A percentile compares a stretch with the other conserved stretches of the same genome.
Conservation (phyloP, 805 yeast species). For the Candida takata region DNA sequence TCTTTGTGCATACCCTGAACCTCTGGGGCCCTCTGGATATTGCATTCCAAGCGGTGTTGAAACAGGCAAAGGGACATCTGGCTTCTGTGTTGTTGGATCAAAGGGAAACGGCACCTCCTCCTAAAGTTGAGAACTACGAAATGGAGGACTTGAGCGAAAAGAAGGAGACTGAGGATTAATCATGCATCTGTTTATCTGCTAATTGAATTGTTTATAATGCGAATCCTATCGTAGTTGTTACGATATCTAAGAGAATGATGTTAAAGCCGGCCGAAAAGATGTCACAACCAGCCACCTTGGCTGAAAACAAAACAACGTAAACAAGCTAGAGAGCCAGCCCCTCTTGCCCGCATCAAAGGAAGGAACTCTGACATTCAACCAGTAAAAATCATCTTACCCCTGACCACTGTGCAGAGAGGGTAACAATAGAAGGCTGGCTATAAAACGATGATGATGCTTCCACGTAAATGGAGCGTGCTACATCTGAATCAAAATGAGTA, state of each 20-base stretch:
- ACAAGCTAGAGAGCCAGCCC: background rate
- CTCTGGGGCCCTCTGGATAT: slow-evolving; percentile 73
- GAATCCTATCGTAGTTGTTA: no score
- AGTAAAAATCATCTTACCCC: no score
- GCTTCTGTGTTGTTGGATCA: slow-evolving; percentile 56
- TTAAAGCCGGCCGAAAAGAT: no score
- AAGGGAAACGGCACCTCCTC: slow-evolving; percentile 13
- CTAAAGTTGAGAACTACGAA: slow-evolving; percentile 22
- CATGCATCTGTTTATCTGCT: no score
- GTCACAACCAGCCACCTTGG: background rate
- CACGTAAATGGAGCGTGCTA: slow-evolving; percentile 19
- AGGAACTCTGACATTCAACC: no score
- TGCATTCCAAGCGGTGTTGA: slow-evolving; percentile 48
- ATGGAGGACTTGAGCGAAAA: slow-evolving; percentile 25
- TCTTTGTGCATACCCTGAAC: slow-evolving; percentile 62
- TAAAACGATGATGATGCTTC: slow-evolving; percentile 11
- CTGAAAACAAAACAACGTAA: background rate
- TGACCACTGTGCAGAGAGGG: background rate
- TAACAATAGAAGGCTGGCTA: background rate
- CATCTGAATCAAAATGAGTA: slow-evolving; percentile 7
- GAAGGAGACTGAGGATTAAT: slow-evolving; percentile 5
- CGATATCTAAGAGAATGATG: no score
- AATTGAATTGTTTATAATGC: no score
- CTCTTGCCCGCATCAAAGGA: no score
- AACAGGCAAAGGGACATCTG: slow-evolving; percentile 47